Conservation (phyloP, 2,329 filamentous ascomycete genomes). For the Colletotrichum camelliae region DNA sequence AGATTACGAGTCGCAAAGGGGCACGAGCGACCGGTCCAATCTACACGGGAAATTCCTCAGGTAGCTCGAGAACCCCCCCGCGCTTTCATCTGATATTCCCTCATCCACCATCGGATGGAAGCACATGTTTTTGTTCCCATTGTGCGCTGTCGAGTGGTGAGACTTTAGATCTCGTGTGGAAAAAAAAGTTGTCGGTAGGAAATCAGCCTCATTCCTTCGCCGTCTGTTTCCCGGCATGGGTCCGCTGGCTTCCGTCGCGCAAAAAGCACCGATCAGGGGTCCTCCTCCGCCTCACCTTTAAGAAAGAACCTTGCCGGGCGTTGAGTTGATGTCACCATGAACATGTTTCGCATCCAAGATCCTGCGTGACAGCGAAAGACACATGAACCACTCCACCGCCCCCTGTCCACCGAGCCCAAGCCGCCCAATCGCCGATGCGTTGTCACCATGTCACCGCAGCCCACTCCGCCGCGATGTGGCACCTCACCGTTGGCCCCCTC, state of each 20-base stretch:
- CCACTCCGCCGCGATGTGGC: conserved; percentile 14
- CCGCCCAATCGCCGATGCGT: conserved; percentile 1
- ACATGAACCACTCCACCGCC: neutral
- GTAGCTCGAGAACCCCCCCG: neutral
- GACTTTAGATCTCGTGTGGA: neutral
- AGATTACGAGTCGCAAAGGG: conserved; percentile 13
- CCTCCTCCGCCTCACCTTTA: neutral
- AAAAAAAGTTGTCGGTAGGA: neutral
- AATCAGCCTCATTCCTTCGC: neutral
- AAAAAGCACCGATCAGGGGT: neutral
- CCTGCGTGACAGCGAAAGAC: neutral
- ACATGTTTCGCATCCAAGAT: neutral
- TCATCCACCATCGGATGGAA: neutral
- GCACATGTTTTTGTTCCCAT: neutral
- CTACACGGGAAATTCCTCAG: conserved; percentile 16
- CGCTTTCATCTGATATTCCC: neutral
- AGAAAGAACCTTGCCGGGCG: neutral
- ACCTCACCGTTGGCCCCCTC: conserved; percentile 7
- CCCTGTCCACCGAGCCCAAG: neutral
- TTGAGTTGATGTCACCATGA: neutral
- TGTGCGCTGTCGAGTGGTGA: neutral
- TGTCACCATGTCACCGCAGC: conserved; percentile 4
- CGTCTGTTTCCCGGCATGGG: neutral
- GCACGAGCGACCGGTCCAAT: conserved; percentile 6
- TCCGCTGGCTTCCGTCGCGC: neutral